Evolutionary conservation across 768 basidiomycete species (phyloP).

Genomic region (Leucocoprinus leucothites): DNA sequence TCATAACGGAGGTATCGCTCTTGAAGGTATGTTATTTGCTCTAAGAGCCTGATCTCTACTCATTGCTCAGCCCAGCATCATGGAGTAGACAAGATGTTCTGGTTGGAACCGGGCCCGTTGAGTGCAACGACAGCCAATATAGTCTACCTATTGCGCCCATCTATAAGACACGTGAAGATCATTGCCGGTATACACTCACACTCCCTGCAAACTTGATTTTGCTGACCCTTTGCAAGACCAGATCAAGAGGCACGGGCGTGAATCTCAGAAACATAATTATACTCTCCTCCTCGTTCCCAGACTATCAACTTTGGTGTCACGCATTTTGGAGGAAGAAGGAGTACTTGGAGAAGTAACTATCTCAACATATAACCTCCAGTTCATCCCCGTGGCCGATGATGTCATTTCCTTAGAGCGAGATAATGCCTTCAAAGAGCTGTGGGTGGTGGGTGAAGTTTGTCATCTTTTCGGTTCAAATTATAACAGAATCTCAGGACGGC

Average conservation of each 20-base stretch:
- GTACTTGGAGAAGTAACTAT: slow-evolving; percentile 93
- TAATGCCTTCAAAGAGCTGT: slow-evolving; percentile 82
- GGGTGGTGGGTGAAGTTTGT: slow-evolving; percentile 64
- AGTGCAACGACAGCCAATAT: slow-evolving; percentile 83
- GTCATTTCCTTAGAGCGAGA: slow-evolving; percentile 89
- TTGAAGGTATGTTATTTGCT: slow-evolving; percentile 62
- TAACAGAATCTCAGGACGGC: slow-evolving; percentile 61
- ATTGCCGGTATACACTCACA: slow-evolving; percentile 74
- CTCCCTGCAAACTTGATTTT: slow-evolving; percentile 13
- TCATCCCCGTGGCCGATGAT: slow-evolving; percentile 92
- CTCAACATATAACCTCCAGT: slow-evolving; percentile 85
- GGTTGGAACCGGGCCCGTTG: slow-evolving; percentile 90
- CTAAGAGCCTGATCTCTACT: neutral
- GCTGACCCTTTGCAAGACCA: slow-evolving; percentile 64
- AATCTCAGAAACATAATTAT: slow-evolving; percentile 77
- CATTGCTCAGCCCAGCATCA: slow-evolving; percentile 64
- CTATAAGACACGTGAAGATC: slow-evolving; percentile 80
- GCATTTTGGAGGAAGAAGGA: slow-evolving; percentile 93
- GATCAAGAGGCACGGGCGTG: slow-evolving; percentile 75
- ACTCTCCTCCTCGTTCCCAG: slow-evolving; percentile 88
- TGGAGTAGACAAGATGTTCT: slow-evolving; percentile 99
- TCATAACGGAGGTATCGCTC: slow-evolving; percentile 91
- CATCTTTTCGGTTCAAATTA: slow-evolving; percentile 9
- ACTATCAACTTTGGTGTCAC: slow-evolving; percentile 78
- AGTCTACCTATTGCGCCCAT: slow-evolving; percentile 89